A percentile compares a stretch with the other conserved stretches of the same genome.
Conservation (phyloP, 371 early-diverging fungal genomes). For the Synchytrium microbalum region DNA sequence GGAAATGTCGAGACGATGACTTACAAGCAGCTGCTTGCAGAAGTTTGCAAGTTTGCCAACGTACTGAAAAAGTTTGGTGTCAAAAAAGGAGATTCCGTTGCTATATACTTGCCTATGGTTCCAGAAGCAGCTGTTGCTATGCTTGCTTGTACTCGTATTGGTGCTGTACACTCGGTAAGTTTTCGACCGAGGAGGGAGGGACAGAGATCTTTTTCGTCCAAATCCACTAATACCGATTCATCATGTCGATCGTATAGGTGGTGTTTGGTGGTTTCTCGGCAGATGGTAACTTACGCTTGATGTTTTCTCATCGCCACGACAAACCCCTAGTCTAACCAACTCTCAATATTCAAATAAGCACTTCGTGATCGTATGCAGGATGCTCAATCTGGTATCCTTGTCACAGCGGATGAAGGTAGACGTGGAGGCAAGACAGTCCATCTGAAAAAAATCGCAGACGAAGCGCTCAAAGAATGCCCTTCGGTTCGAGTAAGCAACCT, state of each 20-base stretch:
- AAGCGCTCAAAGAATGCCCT: slow-evolving; percentile 66
- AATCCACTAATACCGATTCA: no score
- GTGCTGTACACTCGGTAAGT: slow-evolving; percentile 61
- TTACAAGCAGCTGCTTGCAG: slow-evolving; percentile 68
- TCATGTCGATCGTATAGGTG: no score
- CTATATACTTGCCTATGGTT: slow-evolving; percentile 83
- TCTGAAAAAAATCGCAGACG: slow-evolving; percentile 85
- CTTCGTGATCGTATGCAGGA: slow-evolving; percentile 73
- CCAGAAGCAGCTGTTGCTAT: slow-evolving; percentile 87
- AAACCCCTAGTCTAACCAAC: no score
- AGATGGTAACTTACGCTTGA: no score
- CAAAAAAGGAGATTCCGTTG: slow-evolving; percentile 81
- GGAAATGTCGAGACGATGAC: slow-evolving; percentile 48
- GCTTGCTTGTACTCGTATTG: slow-evolving; percentile 91
- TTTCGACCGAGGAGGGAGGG: neutral
- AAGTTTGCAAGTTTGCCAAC: slow-evolving; percentile 49
- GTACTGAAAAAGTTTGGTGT: slow-evolving; percentile 70
- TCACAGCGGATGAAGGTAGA: slow-evolving; percentile 70
- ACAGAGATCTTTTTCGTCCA: neutral
- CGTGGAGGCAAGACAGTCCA: slow-evolving; percentile 86
- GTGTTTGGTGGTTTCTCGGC: slow-evolving; percentile 79
- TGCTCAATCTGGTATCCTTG: slow-evolving; percentile 60
- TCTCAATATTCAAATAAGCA: slow-evolving; percentile 58
- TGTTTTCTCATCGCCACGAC: no score
- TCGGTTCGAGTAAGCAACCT: slow-evolving; percentile 53